phyloP scores from a whole-genome alignment of 331 rosid genomes.

The Cydonia oblonga region DNA sequence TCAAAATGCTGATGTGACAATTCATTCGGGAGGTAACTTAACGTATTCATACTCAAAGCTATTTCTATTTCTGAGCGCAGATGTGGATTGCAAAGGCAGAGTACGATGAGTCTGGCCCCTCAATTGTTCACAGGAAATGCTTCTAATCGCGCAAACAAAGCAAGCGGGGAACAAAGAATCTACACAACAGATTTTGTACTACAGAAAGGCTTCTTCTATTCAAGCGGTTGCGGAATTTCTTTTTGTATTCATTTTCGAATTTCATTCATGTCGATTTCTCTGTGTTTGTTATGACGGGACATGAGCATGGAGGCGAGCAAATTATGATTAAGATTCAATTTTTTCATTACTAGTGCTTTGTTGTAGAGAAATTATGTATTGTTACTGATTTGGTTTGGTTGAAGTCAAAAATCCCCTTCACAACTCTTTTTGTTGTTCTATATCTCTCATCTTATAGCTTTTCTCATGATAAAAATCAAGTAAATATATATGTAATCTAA shows the following conservation, averaged over 20 bases:
- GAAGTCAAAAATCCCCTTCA: slow-evolving; percentile 38
- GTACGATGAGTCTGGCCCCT: slow-evolving; percentile 95
- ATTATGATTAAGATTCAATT: slow-evolving; percentile 34
- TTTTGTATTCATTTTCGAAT: slow-evolving; percentile 33
- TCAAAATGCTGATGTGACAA: neutral
- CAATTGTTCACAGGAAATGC: slow-evolving; percentile 99
- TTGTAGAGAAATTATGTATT: slow-evolving; percentile 48
- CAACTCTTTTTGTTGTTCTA: neutral
- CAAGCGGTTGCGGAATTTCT: slow-evolving; percentile 51
- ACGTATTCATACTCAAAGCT: neutral
- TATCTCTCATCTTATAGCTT: too few relatives aligned
- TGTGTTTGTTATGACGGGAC: slow-evolving; percentile 51
- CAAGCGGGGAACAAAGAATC: slow-evolving; percentile 35
- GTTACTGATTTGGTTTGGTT: slow-evolving; percentile 52
- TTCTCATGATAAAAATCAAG: too few relatives aligned
- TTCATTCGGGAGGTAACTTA: too few relatives aligned
- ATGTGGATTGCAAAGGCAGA: slow-evolving; percentile 99
- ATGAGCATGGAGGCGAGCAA: slow-evolving; percentile 65
- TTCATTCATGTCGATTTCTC: slow-evolving; percentile 47
- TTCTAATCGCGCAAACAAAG: slow-evolving; percentile 44
- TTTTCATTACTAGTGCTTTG: slow-evolving; percentile 17
- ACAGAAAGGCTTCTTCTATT: slow-evolving; percentile 42
- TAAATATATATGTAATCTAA: too few relatives aligned
- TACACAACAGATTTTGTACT: slow-evolving; percentile 30
- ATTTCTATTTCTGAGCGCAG: slow-evolving; percentile 27